Evolutionary conservation across 2,329 filamentous ascomycete genomes (phyloP), one percentile per base, ranked within the genome.

Genomic region (Neopestalotiopsis sp.): DNA sequence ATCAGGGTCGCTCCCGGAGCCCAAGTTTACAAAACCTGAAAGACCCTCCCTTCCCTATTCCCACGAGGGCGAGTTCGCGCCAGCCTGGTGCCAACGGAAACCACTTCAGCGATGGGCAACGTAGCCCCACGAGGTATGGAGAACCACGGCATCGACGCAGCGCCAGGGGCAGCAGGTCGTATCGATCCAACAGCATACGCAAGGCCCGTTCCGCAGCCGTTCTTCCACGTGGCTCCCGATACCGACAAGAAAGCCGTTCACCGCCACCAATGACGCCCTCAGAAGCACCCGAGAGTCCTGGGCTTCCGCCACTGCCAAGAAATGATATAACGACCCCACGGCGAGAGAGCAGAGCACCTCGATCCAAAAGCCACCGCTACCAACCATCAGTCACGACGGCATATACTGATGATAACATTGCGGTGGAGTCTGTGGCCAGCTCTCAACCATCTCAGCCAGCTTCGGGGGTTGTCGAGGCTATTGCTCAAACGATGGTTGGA

Each of bases 401-500:
- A 38, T 84, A 82, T 69, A 85, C 83, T 1, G 80, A 80, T 56
- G 79, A 81, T 45, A 84, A 83, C 68, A 78, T 81, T 71, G n/a
- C 45, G 45, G 76, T 81, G 71, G 85, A 85, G 56, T 91, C 88
- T 4, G 83, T 86, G 67, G 86, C 84, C 57, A 90, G 86, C 73
- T 83, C 85, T 12, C 64, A 65, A 49, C 62, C 94, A 73, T 52
- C 45, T 17, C 86, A 89, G 38, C 91, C 94, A 73, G 89, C 91
- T 58, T 92, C 92, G 0, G 92, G 90, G 59, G 94, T 98, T 14
- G 95, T 99, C 5, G 96, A 98, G 82, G 94, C 96, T 3, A 98
- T 99, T 79, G 95, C 96, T 1, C 95, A 97, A 77, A 97, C 95
- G 0, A 99, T 99, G 96, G 94, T 99, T 38, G 96, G 96, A 49